These are phyloP conservation scores for Vaccinium darrowii DNA, from an alignment of 148 eudicot species.

Conservation along the genomic window DNA sequence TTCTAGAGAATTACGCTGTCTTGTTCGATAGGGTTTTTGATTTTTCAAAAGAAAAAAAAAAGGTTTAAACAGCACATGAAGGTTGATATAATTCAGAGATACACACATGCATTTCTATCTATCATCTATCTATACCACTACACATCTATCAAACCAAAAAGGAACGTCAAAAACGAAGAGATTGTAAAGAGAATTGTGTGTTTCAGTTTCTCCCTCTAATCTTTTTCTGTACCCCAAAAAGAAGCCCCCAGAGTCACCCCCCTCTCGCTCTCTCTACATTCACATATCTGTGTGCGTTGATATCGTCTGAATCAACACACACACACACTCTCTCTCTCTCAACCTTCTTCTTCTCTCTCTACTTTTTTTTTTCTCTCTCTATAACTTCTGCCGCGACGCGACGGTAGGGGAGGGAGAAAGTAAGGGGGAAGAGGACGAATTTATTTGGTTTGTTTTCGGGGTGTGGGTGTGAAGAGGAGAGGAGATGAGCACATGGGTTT, in stretches of 20 bases:
- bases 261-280: neutral
- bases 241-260: too few species aligned
- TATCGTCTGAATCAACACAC: neutral
- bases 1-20: neutral
- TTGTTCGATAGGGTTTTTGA: too few species aligned
- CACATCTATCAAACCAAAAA: neutral
- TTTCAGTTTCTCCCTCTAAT: neutral
- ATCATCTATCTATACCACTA: neutral
- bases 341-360: too few species aligned
- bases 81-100: neutral
- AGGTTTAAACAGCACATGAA: neutral
- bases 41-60: too few species aligned
- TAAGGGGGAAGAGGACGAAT: slow-evolving; percentile 2
- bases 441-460: neutral
- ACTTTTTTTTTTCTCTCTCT: neutral
- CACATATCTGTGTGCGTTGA: neutral
- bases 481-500: slow-evolving; percentile 6
- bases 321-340: neutral
- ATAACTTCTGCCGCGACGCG: slow-evolving; percentile 2
- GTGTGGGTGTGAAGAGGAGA: neutral
- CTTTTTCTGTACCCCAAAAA: neutral
- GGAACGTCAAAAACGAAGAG: slow-evolving; percentile 9
- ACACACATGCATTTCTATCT: neutral
- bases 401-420: neutral
- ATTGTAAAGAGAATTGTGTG: neutral